Evolutionary conservation across 306 rosid genomes (phyloP).

Genomic region (Mimosa pudica): DNA sequence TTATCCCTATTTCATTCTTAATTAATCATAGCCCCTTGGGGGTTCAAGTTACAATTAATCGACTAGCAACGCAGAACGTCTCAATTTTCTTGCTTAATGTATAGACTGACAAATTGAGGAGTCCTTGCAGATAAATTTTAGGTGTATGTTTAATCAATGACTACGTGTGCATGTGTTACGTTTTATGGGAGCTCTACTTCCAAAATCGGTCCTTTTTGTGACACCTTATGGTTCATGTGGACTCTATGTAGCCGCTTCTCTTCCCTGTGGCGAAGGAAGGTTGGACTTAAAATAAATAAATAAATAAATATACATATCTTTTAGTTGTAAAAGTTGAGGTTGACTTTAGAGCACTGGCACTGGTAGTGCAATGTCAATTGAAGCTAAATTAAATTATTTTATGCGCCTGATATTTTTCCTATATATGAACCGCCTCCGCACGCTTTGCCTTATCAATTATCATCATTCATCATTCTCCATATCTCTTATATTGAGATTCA

Average conservation of each 20-base stretch:
- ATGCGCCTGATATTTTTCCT: slow-evolving; percentile 7
- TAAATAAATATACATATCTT: not conserved
- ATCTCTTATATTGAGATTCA: slow-evolving; percentile 4
- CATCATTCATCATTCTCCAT: not conserved
- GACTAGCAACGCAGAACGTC: not conserved
- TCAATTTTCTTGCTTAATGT: not conserved
- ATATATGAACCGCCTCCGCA: slow-evolving; percentile 6
- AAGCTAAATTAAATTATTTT: not conserved
- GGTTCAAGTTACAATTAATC: not conserved
- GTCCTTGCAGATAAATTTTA: not conserved
- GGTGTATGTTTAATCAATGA: not conserved
- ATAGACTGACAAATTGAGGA: not conserved
- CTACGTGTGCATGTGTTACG: not conserved
- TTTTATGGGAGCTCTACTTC: not conserved
- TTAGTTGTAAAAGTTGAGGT: not conserved
- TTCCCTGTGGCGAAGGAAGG: not conserved
- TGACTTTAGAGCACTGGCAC: slow-evolving; percentile 20
- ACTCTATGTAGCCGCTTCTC: slow-evolving; percentile 5
- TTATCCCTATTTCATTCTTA: not conserved
- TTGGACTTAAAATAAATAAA: not conserved
- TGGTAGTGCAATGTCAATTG: not conserved
- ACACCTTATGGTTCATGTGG: not conserved
- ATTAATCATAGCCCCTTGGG: not conserved
- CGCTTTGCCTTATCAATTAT: not conserved
- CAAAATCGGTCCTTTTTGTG: not conserved